A percentile compares a stretch with the other conserved stretches of the same genome.
phyloP scores from a whole-genome alignment of 2,329 filamentous ascomycete species.

The Gaeumannomyces sp. region DNA sequence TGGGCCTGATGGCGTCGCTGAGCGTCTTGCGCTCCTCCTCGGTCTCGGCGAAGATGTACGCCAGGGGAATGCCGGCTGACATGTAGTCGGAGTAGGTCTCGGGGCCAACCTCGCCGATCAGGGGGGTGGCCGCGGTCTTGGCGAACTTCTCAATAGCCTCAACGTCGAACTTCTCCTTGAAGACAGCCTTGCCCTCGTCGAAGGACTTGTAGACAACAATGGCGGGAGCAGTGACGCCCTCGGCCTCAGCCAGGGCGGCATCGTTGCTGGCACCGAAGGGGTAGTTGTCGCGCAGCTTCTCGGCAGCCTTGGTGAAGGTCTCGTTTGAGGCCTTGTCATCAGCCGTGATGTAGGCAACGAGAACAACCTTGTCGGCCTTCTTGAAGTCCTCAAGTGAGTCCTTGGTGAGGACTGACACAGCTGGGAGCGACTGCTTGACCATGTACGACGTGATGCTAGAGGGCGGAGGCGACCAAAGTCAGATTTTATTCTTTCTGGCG shows the following conservation, averaged over 20 bases:
- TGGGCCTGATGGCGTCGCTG: slow-evolving; percentile 68
- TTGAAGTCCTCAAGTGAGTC: slow-evolving; percentile 93
- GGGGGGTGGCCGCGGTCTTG: slow-evolving; percentile 76
- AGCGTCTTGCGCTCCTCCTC: slow-evolving; percentile 80
- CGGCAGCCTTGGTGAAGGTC: slow-evolving; percentile 68
- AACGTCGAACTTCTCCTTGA: slow-evolving; percentile 72
- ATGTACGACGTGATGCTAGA: slow-evolving; percentile 73
- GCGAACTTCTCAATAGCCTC: slow-evolving; percentile 78
- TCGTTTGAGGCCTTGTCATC: slow-evolving; percentile 81
- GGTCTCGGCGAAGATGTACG: slow-evolving; percentile 96
- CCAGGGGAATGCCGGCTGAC: slow-evolving; percentile 82
- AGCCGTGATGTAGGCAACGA: slow-evolving; percentile 79
- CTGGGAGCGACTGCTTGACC: slow-evolving; percentile 94
- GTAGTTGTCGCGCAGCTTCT: slow-evolving; percentile 79
- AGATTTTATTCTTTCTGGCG: background rate
- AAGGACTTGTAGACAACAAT: slow-evolving; percentile 96
- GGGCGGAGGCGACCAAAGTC: background rate
- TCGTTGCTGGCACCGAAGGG: slow-evolving; percentile 88
- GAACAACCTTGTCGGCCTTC: slow-evolving; percentile 91
- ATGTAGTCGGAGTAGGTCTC: slow-evolving; percentile 97
- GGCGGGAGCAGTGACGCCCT: slow-evolving; percentile 80
- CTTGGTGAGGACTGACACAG: slow-evolving; percentile 76
- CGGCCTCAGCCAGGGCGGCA: slow-evolving; percentile 75
- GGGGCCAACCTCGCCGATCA: slow-evolving; percentile 92
- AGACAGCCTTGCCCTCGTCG: slow-evolving; percentile 89